A percentile compares a stretch with the other conserved stretches of the same genome.
phyloP scores from a whole-genome alignment of 108 stramenopile species.

The Cyclotella choctawhatcheeana region DNA sequence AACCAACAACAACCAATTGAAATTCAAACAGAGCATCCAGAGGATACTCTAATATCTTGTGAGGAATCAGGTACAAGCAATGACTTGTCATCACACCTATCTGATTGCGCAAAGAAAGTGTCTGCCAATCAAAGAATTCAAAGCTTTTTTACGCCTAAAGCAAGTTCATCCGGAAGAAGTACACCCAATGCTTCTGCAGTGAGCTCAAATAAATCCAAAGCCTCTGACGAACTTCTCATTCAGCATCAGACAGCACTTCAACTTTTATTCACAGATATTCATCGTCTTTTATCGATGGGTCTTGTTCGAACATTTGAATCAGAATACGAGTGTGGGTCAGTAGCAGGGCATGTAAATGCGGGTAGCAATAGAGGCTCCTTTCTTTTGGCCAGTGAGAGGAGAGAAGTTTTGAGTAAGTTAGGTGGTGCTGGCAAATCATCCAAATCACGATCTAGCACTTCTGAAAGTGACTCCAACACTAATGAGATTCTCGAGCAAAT shows the following conservation, averaged over 20 bases:
- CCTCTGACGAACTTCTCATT: background rate
- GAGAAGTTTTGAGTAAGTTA: slow-evolving; percentile 55
- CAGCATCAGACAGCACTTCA: slow-evolving; percentile 24
- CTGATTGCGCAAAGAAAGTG: background rate
- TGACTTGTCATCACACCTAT: no score
- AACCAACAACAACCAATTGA: background rate
- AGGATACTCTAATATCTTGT: no score
- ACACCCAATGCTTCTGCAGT: background rate
- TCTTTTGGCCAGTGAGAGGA: slow-evolving; percentile 66
- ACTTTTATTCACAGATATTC: slow-evolving; percentile 54
- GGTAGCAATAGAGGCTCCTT: slow-evolving; percentile 38
- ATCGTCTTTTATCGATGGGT: slow-evolving; percentile 62
- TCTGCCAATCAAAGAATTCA: slow-evolving; percentile 2
- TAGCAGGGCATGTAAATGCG: slow-evolving; percentile 53
- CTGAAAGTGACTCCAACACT: slow-evolving; percentile 8
- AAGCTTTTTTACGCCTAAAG: slow-evolving; percentile 19
- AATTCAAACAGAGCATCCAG: background rate
- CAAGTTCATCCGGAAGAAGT: background rate
- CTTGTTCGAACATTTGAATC: slow-evolving; percentile 68
- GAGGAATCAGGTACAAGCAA: no score
- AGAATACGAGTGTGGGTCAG: slow-evolving; percentile 84
- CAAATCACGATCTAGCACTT: slow-evolving; percentile 5
- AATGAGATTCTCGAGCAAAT: slow-evolving; percentile 85
- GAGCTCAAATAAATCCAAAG: background rate
- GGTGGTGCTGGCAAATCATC: slow-evolving; percentile 50